Percentiles rank a stretch among this genome's conserved stretches.
These are phyloP conservation scores for Chalciporus sphaerocephalus DNA, from an alignment of 768 basidiomycete species.

Conservation along the genomic window DNA sequence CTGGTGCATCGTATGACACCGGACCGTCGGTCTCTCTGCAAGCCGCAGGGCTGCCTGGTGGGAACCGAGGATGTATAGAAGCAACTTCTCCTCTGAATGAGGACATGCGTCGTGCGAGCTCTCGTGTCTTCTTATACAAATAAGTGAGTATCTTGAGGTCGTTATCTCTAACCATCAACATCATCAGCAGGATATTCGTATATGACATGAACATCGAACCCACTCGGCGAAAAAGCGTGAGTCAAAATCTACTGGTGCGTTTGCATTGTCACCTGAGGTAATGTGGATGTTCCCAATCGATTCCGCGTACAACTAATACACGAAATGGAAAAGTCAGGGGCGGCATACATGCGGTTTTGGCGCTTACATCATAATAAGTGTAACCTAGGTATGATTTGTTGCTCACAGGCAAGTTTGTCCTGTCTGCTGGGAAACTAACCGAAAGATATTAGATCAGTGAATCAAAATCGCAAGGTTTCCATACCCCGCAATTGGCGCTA, in stretches of 20 bases:
- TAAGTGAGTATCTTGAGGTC: conserved; percentile 45
- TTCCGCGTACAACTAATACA: conserved; percentile 41
- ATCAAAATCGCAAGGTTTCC: too few species aligned
- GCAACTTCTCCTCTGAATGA: conserved; percentile 12
- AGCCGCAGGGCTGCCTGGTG: conserved; percentile 23
- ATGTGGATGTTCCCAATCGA: conserved; percentile 47
- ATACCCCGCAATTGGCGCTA: conserved; percentile 39
- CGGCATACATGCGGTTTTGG: too few species aligned
- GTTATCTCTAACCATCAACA: too few species aligned
- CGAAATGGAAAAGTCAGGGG: too few species aligned
- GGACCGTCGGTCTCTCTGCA: conserved; percentile 18
- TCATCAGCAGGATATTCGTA: too few species aligned
- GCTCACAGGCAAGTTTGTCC: too few species aligned
- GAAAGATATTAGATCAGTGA: too few species aligned
- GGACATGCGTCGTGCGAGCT: conserved; percentile 51
- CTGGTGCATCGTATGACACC: conserved; percentile 21
- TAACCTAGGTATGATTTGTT: too few species aligned
- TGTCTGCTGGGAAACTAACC: too few species aligned
- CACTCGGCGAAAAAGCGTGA: conserved; percentile 44
- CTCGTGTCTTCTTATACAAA: conserved; percentile 50
- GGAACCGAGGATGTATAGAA: conserved; percentile 23
- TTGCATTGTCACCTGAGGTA: conserved; percentile 35
- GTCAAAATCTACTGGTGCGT: conserved; percentile 41
- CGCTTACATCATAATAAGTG: too few species aligned
- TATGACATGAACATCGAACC: too few species aligned